Base-by-base conservation (phyloP, 176 grass and related monocot genomes). In the Zea luxurians region DNA sequence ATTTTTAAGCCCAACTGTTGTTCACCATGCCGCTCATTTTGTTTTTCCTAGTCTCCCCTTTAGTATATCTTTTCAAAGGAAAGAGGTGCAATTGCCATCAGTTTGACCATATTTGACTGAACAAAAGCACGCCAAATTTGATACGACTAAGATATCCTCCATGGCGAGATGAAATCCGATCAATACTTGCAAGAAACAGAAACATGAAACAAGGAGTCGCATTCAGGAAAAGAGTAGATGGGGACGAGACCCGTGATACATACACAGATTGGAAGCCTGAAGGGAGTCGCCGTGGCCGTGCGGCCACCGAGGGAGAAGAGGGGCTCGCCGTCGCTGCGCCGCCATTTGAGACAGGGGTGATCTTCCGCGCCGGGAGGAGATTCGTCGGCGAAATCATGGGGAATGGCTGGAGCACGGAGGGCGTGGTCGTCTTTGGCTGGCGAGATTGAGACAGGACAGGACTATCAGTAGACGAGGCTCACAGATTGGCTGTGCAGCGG, bases 41-140 rank as follows among this genome's bases (percentile, higher is more conserved):
- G 4, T 13, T 69, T 47, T 11, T 21, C 42, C 2, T 59, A 68
- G 10, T 46, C 17, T 13, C 5, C 42, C 15, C n/a, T 44, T 37
- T 5, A 46, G 17, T 21, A 18, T 47, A 68, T 69, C 16, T 9
- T 46, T 46, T 0, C 5, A 45, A n/a, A 67, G 42, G 17, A 70
- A 48, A 46, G 44, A 70, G 35, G 68, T 35, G 21, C 20, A 35
- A 15, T 70, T 7, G 68, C 45, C 68, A 70, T 48, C 20, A 7
- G 20, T 70, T 70, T 34, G 66, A 69, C 65, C 40, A 44, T 2
- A 67, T 69, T 47, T 69, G 45, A 70, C 45, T 35, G 20, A 70
- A 70, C 68, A 70, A 70, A 48, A 45, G 18, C 18, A 13, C 11
- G 44, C 0, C n/a, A 15, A 49, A 70, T 35, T 70, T 13, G 20